phyloP scores from a whole-genome alignment of 73 alveolate genomes.

The Paramecium primaurelia region DNA sequence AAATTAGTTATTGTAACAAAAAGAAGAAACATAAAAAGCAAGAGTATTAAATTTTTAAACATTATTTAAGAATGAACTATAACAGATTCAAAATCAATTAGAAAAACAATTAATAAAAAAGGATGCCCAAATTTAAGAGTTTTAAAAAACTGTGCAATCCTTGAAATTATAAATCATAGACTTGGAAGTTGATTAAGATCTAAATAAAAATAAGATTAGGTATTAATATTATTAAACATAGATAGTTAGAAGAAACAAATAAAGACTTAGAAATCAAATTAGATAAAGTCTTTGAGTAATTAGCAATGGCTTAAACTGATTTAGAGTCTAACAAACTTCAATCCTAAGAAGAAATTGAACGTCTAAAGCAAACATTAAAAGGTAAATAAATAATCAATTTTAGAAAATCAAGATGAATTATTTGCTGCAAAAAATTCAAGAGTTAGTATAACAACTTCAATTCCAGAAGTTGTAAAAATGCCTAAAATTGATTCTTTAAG shows the following conservation, averaged over 20 bases:
- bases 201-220: neutral
- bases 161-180: neutral
- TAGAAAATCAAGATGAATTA: constrained; percentile 15
- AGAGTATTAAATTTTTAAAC: neutral
- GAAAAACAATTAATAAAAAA: neutral
- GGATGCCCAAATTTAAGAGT: neutral
- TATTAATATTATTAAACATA: neutral
- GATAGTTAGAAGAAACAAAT: neutral
- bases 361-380: neutral
- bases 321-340: neutral
- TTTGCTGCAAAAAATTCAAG: neutral
- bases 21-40: neutral
- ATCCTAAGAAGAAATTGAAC: constrained; percentile 3
- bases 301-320: constrained; percentile 15
- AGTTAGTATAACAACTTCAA: neutral
- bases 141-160: neutral
- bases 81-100: neutral
- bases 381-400: neutral
- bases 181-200: constrained; percentile 17
- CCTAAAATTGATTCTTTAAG: neutral
- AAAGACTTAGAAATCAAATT: constrained; percentile 19
- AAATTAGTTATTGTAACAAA: neutral
- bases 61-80: neutral
- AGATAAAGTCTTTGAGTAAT: neutral
- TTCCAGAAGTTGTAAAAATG: constrained; percentile 19